Base-by-base conservation (phyloP, 345 rosid genomes). In the Eucalyptus paniculata region DNA sequence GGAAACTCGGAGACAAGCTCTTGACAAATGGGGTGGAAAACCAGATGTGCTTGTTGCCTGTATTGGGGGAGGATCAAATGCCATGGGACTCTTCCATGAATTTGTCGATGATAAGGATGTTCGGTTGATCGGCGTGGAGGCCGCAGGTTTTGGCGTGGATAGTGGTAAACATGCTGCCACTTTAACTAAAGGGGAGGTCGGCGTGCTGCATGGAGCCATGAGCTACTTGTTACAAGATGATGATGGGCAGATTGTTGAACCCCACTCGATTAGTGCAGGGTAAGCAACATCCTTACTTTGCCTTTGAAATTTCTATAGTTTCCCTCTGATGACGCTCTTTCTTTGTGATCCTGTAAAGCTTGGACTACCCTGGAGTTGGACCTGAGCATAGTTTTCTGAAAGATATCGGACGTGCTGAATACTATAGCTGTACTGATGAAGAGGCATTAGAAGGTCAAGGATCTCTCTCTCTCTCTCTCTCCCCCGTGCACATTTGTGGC, bases 311-410 rank as follows among this genome's bases (percentile, higher is more conserved):
- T 12, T n/a, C 15, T 54, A 89, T 86, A 34, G n/a, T 65, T 16
- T n/a, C 44, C 40, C 34, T 65, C 50, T 30, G 21, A 37, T 18
- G 58, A 49, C 86, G 50, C 44, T 40, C 53, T 23, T 53, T 69
- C 45, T 12, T 49, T 47, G 30, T 21, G 26, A 51, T 30, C 17
- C 56, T 89, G 32, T 89, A 42, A 89, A 98, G 99, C 88, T 94
- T 98, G 97, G 99, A 97, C 92, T 98, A 97, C 90, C 99, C 99
- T 90, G 99, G 99, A 93, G 98, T 97, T 87, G 99, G 99, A 92
- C 99, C 99, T 5, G 99, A 98, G 94, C 99, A 98, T 58, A 96
- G 98, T 92, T 98, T 97, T 90, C 92, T 97, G 91, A 97, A 98
- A 92, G 99, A 98, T 89, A 91, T 72, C 89, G 97, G 97, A 24